phyloP scores from a whole-genome alignment of 306 rosid genomes.

The Dicorynia guianensis region DNA sequence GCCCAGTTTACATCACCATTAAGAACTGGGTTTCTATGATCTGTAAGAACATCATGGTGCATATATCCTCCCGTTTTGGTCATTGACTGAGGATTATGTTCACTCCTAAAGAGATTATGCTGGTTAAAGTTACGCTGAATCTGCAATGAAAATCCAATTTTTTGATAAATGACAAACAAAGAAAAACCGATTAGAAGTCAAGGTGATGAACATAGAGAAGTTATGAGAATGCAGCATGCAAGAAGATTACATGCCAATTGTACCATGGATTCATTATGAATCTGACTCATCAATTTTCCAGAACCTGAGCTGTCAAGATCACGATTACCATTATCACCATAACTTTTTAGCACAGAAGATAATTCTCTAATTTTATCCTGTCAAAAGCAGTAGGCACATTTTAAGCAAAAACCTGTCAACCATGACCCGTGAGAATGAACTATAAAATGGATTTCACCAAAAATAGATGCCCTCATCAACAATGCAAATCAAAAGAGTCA shows the following conservation, averaged over 20 bases:
- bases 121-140: slow-evolving; percentile 52
- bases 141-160: slow-evolving; percentile 43
- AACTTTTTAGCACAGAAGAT: slow-evolving; percentile 53
- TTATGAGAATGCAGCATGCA: slow-evolving; percentile 17
- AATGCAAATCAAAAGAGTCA: slow-evolving; percentile 1
- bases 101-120: slow-evolving; percentile 47
- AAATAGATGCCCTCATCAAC: slow-evolving; percentile 18
- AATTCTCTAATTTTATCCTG: slow-evolving; percentile 85
- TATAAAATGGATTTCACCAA: slow-evolving; percentile 24
- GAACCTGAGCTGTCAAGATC: slow-evolving; percentile 54
- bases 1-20: slow-evolving; percentile 40
- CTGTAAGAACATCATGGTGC: slow-evolving; percentile 39
- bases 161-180: slow-evolving; percentile 21
- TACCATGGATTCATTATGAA: slow-evolving; percentile 64
- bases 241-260: slow-evolving; percentile 50
- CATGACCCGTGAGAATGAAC: slow-evolving; percentile 6
- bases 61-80: slow-evolving; percentile 45
- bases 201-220: slow-evolving; percentile 3
- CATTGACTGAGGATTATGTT: slow-evolving; percentile 46
- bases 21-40: slow-evolving; percentile 45
- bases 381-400: slow-evolving; percentile 27
- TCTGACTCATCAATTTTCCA: slow-evolving; percentile 50
- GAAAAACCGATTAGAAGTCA: background rate
- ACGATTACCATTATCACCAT: slow-evolving; percentile 56
- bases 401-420: slow-evolving; percentile 27